Evolutionary conservation across 2,329 filamentous ascomycete species (phyloP).

Genomic region (Alternaria alternata): DNA sequence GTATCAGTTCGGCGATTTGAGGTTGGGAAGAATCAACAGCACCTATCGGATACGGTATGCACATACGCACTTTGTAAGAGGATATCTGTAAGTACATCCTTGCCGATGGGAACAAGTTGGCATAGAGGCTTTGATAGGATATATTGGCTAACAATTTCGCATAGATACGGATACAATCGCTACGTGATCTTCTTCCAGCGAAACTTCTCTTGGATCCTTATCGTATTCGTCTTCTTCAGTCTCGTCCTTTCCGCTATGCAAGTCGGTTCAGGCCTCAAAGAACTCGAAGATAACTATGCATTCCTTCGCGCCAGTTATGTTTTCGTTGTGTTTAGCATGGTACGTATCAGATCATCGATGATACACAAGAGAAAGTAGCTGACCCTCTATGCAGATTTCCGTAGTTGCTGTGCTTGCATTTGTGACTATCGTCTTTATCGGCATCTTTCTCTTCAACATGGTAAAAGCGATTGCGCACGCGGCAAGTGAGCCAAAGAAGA

Average conservation of each 20-base stretch:
- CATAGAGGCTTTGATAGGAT: background rate
- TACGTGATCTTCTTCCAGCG: slow-evolving; percentile 52
- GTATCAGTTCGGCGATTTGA: slow-evolving; percentile 48
- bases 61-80: slow-evolving; percentile 47
- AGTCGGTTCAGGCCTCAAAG: slow-evolving; percentile 41
- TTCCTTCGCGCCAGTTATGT: slow-evolving; percentile 42
- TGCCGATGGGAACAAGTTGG: background rate
- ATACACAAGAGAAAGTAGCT: background rate
- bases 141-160: background rate
- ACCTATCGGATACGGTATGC: slow-evolving; percentile 47
- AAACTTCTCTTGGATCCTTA: slow-evolving; percentile 49
- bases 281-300: slow-evolving; percentile 28
- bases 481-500: slow-evolving; percentile 47
- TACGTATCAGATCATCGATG: background rate
- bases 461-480: slow-evolving; percentile 43
- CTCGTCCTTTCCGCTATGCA: slow-evolving; percentile 51
- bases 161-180: slow-evolving; percentile 49
- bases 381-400: slow-evolving; percentile 15
- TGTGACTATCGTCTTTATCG: slow-evolving; percentile 39
- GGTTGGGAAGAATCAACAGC: slow-evolving; percentile 46
- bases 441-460: slow-evolving; percentile 50
- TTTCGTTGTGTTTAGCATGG: slow-evolving; percentile 49
- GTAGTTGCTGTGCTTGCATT: slow-evolving; percentile 40
- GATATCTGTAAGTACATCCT: slow-evolving; percentile 35
- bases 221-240: slow-evolving; percentile 50